Evolutionary conservation across 163 green algal genomes (phyloP).

Genomic region (Chlamydomonas reinhardtii): DNA sequence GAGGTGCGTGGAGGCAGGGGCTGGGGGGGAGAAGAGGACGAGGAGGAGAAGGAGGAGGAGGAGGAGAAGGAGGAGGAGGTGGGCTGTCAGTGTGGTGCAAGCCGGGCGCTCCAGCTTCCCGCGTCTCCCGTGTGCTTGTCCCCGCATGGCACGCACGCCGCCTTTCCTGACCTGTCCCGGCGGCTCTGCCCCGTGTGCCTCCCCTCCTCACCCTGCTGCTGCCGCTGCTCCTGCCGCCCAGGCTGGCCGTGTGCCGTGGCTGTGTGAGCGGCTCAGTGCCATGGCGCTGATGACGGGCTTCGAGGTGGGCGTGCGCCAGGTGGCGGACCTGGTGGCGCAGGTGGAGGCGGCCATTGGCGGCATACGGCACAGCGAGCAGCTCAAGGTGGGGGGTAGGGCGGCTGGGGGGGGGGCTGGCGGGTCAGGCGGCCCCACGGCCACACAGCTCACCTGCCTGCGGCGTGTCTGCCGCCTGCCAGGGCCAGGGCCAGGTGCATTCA

Average conservation of each 20-base stretch:
- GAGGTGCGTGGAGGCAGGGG: slow-evolving; percentile 68
- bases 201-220: neutral
- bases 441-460: too few species aligned
- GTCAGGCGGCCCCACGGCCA: too few species aligned
- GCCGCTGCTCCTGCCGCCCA: neutral
- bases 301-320: slow-evolving; percentile 8
- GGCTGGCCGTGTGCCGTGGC: slow-evolving; percentile 53
- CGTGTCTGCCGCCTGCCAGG: too few species aligned
- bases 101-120: too few species aligned
- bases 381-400: neutral
- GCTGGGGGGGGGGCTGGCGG: neutral
- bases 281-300: slow-evolving; percentile 52
- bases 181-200: too few species aligned
- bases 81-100: too few species aligned
- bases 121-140: too few species aligned
- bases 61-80: neutral
- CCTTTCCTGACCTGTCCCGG: too few species aligned
- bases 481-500: too few species aligned
- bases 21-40: neutral
- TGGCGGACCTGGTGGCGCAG: slow-evolving; percentile 63
- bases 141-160: too few species aligned
- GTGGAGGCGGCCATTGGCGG: slow-evolving; percentile 61
- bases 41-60: neutral
- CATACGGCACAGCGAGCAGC: slow-evolving; percentile 64
- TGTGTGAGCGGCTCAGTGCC: slow-evolving; percentile 57